phyloP scores from a whole-genome alignment of 495 filamentous ascomycete species.

The Xylaria curta region DNA sequence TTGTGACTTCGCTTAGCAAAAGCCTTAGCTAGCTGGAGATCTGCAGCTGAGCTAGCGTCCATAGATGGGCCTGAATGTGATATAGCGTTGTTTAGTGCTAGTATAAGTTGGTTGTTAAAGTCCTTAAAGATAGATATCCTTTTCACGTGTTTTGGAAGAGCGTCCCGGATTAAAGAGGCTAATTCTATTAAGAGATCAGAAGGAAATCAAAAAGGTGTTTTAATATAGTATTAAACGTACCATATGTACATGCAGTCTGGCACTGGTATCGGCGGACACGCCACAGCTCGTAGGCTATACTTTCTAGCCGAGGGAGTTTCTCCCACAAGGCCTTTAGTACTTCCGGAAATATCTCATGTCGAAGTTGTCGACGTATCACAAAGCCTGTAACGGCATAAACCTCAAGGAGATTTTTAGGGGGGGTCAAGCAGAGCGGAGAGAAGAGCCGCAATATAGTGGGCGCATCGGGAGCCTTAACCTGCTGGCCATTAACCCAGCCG shows the following conservation, averaged over 20 bases:
- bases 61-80: not conserved
- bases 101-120: slow-evolving; percentile 10
- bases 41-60: slow-evolving; percentile 4
- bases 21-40: slow-evolving; percentile 5
- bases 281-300: slow-evolving; percentile 17
- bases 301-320: slow-evolving; percentile 13
- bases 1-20: slow-evolving; percentile 10
- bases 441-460: slow-evolving; percentile 15
- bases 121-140: slow-evolving; percentile 13
- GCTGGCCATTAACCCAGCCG: slow-evolving; percentile 14
- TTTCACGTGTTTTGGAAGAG: slow-evolving; percentile 9
- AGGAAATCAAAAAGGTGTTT: slow-evolving; percentile 6
- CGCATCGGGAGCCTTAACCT: slow-evolving; percentile 10
- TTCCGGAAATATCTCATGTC: slow-evolving; percentile 6
- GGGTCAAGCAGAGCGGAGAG: not conserved
- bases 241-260: slow-evolving; percentile 7
- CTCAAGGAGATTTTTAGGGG: slow-evolving; percentile 8
- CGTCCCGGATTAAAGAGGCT: not conserved
- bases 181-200: slow-evolving; percentile 16
- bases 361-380: slow-evolving; percentile 18
- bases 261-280: slow-evolving; percentile 8
- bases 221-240: slow-evolving; percentile 8
- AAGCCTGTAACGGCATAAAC: slow-evolving; percentile 15
- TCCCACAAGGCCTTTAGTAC: slow-evolving; percentile 8
- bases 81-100: slow-evolving; percentile 5